Base-by-base conservation (phyloP, 1,284 basidiomycete genomes). In the Microbotryomycetes sp. region DNA sequence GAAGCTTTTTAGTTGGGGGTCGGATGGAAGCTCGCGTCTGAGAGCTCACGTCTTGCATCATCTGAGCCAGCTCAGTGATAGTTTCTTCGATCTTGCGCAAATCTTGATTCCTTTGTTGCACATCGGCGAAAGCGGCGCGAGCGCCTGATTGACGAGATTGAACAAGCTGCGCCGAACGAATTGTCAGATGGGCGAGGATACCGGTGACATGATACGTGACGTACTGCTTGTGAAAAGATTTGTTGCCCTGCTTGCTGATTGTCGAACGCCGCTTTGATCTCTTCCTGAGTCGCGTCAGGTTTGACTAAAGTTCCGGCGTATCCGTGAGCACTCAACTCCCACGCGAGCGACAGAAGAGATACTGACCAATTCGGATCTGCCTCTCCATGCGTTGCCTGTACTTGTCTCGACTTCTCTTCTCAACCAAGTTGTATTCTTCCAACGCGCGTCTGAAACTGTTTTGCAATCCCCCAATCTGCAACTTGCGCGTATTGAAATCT, bases 371-470 rank as follows among this genome's bases (percentile, higher is more conserved):
- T 79, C 87, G 91, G 81, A 88, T 94, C 79, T 98, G 96, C 66
- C 96, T 84, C 79, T 94, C 93, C 80, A 94, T 86, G 50, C 92
- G 82, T 75, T 93, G 89, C 78, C 91, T 91, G 78, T 96, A 92
- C 79, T 90, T 93, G 69, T 87, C 82, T 62, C 94, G 86, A 76
- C 89, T 91, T 74, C 90, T 86, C 77, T 92, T 88, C 79, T 99
- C 96, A 26, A 96, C 90, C 47, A 84, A 83, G 78, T 97, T 92
- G 73, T 82, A 81, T 66, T 80, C 76, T 66, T 81, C 76, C 51
- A 82, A 76, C 32, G 79, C 74, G 54, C 75, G 74, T 66, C 77
- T 74, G 69, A 79, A 79, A 23, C 71, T 68, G 63, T 70, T 70
- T 63, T 73, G 71, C 46, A 72, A 47, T n/a, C 60, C 66, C 6